Base-by-base conservation (phyloP, 2,329 filamentous ascomycete species). In the Cladosporium sp. region DNA sequence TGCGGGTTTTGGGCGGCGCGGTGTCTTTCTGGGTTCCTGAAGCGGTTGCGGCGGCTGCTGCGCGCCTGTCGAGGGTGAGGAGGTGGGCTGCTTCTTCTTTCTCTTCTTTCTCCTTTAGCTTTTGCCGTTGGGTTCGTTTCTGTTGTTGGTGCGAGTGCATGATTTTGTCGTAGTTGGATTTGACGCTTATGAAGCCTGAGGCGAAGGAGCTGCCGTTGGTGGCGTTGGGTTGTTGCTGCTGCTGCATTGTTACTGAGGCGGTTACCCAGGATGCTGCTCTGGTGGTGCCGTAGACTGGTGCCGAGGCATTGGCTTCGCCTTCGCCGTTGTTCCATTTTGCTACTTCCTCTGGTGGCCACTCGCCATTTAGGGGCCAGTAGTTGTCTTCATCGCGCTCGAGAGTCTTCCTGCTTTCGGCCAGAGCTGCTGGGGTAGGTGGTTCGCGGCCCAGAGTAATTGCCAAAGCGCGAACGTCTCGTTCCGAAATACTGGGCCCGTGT, bases 401-500 rank as follows among this genome's bases (percentile, higher is more conserved):
- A 50, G 58, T 58, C 30, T 61, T 54, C 55, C 74, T 62, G 41
- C 67, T 64, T 52, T 77, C 73, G 45, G 78, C 77, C 40, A 89
- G 76, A 24, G 71, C 67, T 42, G 76, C 68, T 43, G 80, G 71
- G 1, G 75, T 68, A 8, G 88, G 86, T 30, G 81, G 76, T 1
- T 74, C 67, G 51, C 88, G 79, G 6, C 79, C 70, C 4, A 96
- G 72, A 15, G 95, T 92, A 43, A 77, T 82, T 4, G 86, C 85
- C 7, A 93, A 79, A 24, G 82, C 80, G 34, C 78, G 75, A 9
- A 93, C 75, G 1, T 83, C 74, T 1, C 74, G 71, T 29, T 80
- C 75, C 30, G 84, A 76, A 43, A 95, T 80, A 0, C 80, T 82
- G 1, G 91, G 88, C 0, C 90, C 91, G 58, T 80, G 79, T 20